Percentiles rank a stretch among this genome's conserved stretches.
phyloP scores from a whole-genome alignment of 805 yeast genomes.

The Nakazawaea wickerhamii region DNA sequence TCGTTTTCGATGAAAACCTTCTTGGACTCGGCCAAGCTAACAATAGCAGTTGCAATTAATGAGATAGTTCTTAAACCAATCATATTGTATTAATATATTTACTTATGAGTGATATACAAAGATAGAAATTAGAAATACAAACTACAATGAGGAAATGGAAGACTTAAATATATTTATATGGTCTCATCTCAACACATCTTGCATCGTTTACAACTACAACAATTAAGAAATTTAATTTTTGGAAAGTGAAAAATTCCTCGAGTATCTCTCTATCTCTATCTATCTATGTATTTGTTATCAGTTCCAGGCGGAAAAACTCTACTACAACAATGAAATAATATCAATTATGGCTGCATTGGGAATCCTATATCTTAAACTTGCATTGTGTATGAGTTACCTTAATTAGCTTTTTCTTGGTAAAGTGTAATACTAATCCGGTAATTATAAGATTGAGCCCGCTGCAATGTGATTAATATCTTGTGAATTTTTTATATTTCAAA shows the following conservation, averaged over 20 bases:
- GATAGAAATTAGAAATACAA: no score
- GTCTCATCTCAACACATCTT: not conserved
- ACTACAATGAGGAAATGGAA: not conserved
- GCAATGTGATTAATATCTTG: no score
- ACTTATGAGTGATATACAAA: no score
- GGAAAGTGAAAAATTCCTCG: not conserved
- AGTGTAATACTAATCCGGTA: not conserved
- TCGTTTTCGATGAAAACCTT: conserved; percentile 39
- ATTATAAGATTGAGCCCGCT: not conserved
- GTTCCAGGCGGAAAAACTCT: not conserved
- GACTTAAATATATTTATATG: not conserved
- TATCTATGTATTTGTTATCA: no score
- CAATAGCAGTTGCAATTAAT: conserved; percentile 1
- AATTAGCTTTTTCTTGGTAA: not conserved
- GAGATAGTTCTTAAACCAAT: conserved; percentile 1
- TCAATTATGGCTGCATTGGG: no score
- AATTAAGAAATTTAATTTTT: no score
- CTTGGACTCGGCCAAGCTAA: conserved; percentile 17
- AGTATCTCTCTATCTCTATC: not conserved
- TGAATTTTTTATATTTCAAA: no score
- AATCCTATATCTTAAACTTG: not conserved
- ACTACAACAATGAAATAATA: no score
- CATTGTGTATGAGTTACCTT: not conserved
- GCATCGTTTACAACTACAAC: no score
- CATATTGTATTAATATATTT: not conserved